Base-by-base conservation (phyloP, 2,329 filamentous ascomycete species). In the Fusarium lateritium region DNA sequence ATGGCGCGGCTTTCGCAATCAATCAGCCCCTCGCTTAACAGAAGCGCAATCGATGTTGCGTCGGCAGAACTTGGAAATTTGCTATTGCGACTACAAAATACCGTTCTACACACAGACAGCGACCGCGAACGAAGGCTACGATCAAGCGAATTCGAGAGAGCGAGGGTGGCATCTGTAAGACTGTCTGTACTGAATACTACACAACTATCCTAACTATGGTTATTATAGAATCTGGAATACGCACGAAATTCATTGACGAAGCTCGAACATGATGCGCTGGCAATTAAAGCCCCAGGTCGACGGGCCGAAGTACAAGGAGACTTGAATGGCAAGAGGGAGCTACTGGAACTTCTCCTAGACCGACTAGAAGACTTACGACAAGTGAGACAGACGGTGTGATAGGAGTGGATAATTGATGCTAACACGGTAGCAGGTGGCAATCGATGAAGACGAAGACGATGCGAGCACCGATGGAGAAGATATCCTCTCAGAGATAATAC, bases 341-440 rank as follows among this genome's bases (percentile, higher is more conserved):
- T 88, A 7, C 83, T 94, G 52, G 91, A 92, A 72, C 83, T 86
- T 55, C 79, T 95, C 42, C 82, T 87, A 43, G 88, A 92, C 70
- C 83, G 90, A 38, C 78, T 95, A 65, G 83, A 89, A 61, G 92
- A 94, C 72, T 77, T 94, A 11, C 86, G 89, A 71, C 88, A 92
- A 69, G 84, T 92, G 72, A 31, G 69, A 31, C 2, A 4, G 11
- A 14, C 7, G 2, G 10, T 15, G 15, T 19, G 7, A 13, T 3
- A 36, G n/a, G 11, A 17, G 17, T 28, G 6, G 10, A 36, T 8
- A n/a, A 19, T 26, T n/a, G 6, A 22, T 22, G 28, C 63, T 76
- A 34, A 76, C 55, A 40, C 33, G 24, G 13, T 10, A 3, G 7
- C 24, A 81, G 79, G 73, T 81, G 28, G 79, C 78, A 6, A 67